Conservation (phyloP, 129 eudicot genomes). For the Helichrysum umbraculigerum region DNA sequence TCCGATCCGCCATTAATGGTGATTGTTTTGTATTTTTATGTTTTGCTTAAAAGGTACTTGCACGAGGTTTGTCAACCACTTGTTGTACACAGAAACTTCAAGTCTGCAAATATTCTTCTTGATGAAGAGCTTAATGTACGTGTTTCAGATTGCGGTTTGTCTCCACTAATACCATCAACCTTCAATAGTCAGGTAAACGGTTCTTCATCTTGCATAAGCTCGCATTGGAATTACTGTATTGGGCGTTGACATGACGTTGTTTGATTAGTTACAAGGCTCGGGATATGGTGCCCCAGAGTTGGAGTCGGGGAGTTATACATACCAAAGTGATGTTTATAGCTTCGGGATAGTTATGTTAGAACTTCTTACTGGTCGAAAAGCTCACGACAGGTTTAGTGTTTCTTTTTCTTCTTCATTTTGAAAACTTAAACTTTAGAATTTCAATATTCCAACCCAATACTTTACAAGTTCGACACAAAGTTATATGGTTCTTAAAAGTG, state of each 20-base stretch:
- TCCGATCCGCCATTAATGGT: neutral
- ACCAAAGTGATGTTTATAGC: constrained; percentile 83
- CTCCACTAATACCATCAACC: constrained; percentile 51
- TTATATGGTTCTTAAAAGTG: neutral
- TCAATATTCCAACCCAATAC: neutral
- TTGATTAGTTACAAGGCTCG: constrained; percentile 46
- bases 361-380: constrained; percentile 68
- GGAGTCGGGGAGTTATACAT: constrained; percentile 71
- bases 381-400: constrained; percentile 67
- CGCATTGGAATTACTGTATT: neutral
- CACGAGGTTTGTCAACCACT: constrained; percentile 74
- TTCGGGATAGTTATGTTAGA: constrained; percentile 86
- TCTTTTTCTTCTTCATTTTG: neutral
- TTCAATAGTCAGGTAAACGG: constrained; percentile 49
- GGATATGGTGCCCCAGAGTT: constrained; percentile 91
- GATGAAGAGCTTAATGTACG: constrained; percentile 57
- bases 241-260: constrained; percentile 22
- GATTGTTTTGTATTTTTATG: neutral
- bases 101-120: constrained; percentile 69
- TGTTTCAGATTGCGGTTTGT: constrained; percentile 87
- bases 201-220: neutral
- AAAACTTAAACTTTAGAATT: neutral
- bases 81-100: constrained; percentile 68
- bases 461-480: too few relatives aligned
- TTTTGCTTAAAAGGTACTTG: constrained; percentile 49